Conservation (phyloP, 2,329 filamentous ascomycete species). For the Pyrenochaeta sp. region DNA sequence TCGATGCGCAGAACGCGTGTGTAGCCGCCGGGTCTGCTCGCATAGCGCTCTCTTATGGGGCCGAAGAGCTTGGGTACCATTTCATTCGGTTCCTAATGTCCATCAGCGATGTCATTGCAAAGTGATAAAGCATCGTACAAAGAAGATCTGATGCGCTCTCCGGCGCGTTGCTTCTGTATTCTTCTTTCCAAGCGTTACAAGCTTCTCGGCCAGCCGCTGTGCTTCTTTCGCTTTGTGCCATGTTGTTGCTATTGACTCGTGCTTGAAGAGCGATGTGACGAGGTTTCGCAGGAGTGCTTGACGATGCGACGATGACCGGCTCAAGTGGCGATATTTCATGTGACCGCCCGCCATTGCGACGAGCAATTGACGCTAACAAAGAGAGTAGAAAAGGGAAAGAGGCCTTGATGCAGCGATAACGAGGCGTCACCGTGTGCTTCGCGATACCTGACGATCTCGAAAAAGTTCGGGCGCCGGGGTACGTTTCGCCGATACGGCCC, state of each 20-base stretch:
- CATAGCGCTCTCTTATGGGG: slow-evolving; percentile 80
- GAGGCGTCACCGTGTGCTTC: slow-evolving; percentile 6
- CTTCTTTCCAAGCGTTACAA: slow-evolving; percentile 92
- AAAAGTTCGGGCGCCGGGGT: slow-evolving; percentile 38
- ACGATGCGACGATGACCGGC: slow-evolving; percentile 85
- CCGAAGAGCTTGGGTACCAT: slow-evolving; percentile 89
- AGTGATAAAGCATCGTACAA: slow-evolving; percentile 66
- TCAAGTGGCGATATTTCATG: slow-evolving; percentile 88
- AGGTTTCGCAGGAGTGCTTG: slow-evolving; percentile 94
- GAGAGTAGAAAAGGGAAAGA: slow-evolving; percentile 8
- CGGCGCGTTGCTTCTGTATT: slow-evolving; percentile 83
- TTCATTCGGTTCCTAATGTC: slow-evolving; percentile 68
- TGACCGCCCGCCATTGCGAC: slow-evolving; percentile 80
- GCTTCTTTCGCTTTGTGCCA: slow-evolving; percentile 98
- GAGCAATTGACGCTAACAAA: slow-evolving; percentile 19
- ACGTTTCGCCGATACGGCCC: slow-evolving; percentile 24
- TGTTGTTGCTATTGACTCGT: slow-evolving; percentile 94
- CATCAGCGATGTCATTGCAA: slow-evolving; percentile 20
- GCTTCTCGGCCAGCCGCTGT: slow-evolving; percentile 89
- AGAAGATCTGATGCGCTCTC: slow-evolving; percentile 83
- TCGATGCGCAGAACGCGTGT: slow-evolving; percentile 94
- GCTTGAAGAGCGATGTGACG: slow-evolving; percentile 90
- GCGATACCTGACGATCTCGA: slow-evolving; percentile 11
- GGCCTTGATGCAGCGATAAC: slow-evolving; percentile 2
- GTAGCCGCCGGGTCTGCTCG: slow-evolving; percentile 84